Percentiles rank a stretch among this genome's conserved stretches.
These are phyloP conservation scores for Salmacisia buchloeana DNA, from an alignment of 1,284 basidiomycete genomes.

Conservation along the genomic window DNA sequence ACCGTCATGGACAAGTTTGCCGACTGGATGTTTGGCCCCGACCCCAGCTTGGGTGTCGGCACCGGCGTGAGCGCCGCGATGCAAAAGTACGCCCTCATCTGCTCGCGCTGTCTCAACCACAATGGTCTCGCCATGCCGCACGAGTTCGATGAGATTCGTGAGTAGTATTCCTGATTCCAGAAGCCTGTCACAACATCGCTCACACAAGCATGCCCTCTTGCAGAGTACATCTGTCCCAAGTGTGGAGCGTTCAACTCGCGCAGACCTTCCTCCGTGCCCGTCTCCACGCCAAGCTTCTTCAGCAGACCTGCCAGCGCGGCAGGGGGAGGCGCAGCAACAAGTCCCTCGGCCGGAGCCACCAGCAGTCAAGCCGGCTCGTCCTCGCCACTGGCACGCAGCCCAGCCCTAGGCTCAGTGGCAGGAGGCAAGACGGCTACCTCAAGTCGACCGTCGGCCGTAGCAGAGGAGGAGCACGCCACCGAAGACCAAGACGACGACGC, in stretches of 20 bases:
- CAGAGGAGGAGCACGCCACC: no score
- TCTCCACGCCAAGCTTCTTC: slow-evolving; percentile 16
- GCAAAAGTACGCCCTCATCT: slow-evolving; percentile 77
- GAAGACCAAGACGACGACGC: no score
- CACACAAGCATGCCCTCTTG: neutral
- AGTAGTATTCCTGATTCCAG: slow-evolving; percentile 50
- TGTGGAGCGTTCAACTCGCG: slow-evolving; percentile 67
- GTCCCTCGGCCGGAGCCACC: no score
- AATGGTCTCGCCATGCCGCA: slow-evolving; percentile 87
- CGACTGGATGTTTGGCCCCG: slow-evolving; percentile 51
- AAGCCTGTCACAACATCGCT: neutral
- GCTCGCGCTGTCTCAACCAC: slow-evolving; percentile 83
- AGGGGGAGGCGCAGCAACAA: no score
- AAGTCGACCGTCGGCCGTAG: no score
- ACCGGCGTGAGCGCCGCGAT: slow-evolving; percentile 54
- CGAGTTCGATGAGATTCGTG: slow-evolving; percentile 83
- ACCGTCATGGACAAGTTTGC: slow-evolving; percentile 52
- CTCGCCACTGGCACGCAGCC: no score
- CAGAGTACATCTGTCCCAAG: slow-evolving; percentile 70
- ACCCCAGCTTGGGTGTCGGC: slow-evolving; percentile 35
- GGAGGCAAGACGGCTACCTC: no score
- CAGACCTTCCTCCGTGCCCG: slow-evolving; percentile 40
- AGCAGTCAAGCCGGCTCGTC: no score
- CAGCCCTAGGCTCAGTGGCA: no score
- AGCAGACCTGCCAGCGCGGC: no score